Base-by-base conservation (phyloP, 768 basidiomycete species). In the Pleurotus djamor region DNA sequence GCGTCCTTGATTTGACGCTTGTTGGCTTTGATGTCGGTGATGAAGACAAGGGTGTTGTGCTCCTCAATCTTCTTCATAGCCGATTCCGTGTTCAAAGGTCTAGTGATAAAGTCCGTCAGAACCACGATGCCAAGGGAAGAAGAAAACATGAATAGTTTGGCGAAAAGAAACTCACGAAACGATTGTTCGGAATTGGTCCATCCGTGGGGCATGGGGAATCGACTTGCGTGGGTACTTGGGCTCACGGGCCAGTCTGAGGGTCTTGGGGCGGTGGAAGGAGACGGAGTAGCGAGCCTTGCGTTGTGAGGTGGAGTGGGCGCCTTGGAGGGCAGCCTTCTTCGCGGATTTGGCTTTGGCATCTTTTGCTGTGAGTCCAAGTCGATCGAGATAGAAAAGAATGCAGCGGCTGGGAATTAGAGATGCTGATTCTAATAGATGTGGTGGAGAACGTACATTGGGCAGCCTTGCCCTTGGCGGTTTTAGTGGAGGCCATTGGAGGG, bases 31-130 rank as follows among this genome's bases (percentile, higher is more conserved):
- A 98, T 70, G 76, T 98, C 96, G 56, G 97, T 95, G 61, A 98
- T 89, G 83, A 98, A 99, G 61, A 99, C 97, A 60, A 98, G 86
- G 35, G 97, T 99, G 79, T 99, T 98, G 83, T 98, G 89, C 76
- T 98, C 96, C 83, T 99, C 96, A 60, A 99, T 99, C 86, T 99
- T 97, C 86, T 98, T 96, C 96, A 98, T 98, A 63, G 96, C 96
- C 10, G 87, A 89, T 76, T 98, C 96, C 13, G 94, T 96, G 87
- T 94, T 96, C 74, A 94, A 74, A 14, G 92, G 92, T 54, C 89
- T 92, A 59, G 13, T 32, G 52, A 43, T 5, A 36, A 16, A 48
- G n/a, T 34, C 58, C 59, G 6, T 48, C 38, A 43, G 21, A n/a
- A 48, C 21, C 47, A 48, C 47, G 7, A 12, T 12, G 17, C 10